These are phyloP conservation scores for Diphasiastrum complanatum DNA, from an alignment of 83 land plant genomes.

Conservation along the genomic window DNA sequence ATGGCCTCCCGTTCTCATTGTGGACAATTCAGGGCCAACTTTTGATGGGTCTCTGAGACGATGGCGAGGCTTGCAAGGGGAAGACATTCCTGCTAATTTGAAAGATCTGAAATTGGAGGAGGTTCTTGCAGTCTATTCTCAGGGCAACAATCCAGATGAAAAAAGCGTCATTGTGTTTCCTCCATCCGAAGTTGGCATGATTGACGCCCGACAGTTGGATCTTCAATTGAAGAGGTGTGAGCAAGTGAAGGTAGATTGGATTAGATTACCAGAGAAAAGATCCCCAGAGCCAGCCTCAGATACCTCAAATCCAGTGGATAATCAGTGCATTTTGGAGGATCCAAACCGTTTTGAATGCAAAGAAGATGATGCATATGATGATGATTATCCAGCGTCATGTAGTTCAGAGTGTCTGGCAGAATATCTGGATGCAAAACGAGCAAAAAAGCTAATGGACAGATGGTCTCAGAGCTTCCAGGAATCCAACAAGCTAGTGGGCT, in stretches of 20 bases:
- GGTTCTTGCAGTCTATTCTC: slow-evolving; percentile 1
- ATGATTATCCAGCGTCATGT: too few species aligned
- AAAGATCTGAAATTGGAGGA: slow-evolving; percentile 12
- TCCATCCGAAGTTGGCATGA: slow-evolving; percentile 3
- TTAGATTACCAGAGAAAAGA: neutral
- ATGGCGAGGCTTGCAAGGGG: slow-evolving; percentile 8
- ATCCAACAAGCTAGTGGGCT: too few species aligned
- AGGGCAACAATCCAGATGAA: slow-evolving; percentile 1
- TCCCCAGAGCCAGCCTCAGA: neutral
- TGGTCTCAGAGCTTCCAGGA: too few species aligned
- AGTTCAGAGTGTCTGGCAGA: too few species aligned
- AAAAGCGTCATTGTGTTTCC: slow-evolving; percentile 6
- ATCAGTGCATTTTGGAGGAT: too few species aligned
- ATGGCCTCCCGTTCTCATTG: slow-evolving; percentile 13
- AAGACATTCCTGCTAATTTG: neutral
- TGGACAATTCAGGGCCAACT: neutral
- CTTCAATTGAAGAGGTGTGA: neutral
- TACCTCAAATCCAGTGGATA: too few species aligned
- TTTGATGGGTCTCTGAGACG: slow-evolving; percentile 10
- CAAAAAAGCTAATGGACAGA: too few species aligned
- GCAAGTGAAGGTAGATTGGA: neutral
- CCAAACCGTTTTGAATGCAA: too few species aligned
- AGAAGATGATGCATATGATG: too few species aligned
- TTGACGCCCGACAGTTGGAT: slow-evolving; percentile 1
- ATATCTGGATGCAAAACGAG: too few species aligned